A percentile compares a stretch with the other conserved stretches of the same genome.
phyloP scores from a whole-genome alignment of 805 yeast genomes.

The Suhomyces canberraensis region DNA sequence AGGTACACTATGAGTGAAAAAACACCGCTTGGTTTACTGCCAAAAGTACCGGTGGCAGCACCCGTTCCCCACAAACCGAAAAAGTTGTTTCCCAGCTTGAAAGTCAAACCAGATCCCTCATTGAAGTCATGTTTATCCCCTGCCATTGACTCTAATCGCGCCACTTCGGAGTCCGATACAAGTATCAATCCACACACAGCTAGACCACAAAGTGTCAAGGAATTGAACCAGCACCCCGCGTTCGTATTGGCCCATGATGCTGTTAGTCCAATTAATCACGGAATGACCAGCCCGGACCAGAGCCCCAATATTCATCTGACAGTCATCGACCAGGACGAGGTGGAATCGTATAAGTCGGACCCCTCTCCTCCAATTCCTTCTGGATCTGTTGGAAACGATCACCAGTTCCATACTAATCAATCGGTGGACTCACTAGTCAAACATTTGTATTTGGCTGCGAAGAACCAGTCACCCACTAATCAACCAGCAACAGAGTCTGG shows the following conservation, averaged over 20 bases:
- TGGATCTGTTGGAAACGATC: too few species aligned
- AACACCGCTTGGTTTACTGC: too few species aligned
- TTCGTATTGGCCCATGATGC: neutral
- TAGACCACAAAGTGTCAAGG: neutral
- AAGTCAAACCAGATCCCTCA: slow-evolving; percentile 5
- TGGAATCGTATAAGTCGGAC: too few species aligned
- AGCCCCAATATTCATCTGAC: neutral
- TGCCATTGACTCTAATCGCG: neutral
- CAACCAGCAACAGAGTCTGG: neutral
- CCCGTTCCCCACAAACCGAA: neutral
- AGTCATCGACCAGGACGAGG: neutral
- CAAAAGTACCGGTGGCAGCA: too few species aligned
- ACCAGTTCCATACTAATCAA: too few species aligned
- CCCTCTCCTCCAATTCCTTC: too few species aligned
- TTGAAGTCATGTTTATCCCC: slow-evolving; percentile 7
- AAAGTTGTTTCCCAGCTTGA: slow-evolving; percentile 1
- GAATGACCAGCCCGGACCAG: neutral
- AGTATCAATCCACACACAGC: neutral
- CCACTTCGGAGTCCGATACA: too few species aligned
- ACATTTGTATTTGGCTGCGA: neutral
- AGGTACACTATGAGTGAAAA: too few species aligned
- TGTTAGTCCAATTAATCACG: slow-evolving; percentile 6
- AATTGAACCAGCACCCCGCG: neutral
- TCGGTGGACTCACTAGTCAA: neutral
- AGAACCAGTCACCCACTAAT: neutral